A percentile compares a stretch with the other conserved stretches of the same genome.
Evolutionary conservation across 768 basidiomycete genomes (phyloP).

Genomic region (Russula ochroleuca): DNA sequence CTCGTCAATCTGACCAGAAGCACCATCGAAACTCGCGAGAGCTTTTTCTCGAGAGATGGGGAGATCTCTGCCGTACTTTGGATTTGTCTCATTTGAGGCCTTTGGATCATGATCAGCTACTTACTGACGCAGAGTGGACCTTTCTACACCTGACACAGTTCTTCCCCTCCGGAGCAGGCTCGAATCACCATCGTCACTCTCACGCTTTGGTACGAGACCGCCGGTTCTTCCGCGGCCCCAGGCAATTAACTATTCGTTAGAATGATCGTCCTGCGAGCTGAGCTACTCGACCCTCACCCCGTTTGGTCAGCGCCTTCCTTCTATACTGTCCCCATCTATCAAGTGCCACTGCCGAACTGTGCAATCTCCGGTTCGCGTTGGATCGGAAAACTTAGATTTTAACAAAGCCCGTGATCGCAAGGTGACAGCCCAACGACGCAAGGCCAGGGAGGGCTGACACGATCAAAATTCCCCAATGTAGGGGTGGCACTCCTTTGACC

Average conservation of each 20-base stretch:
- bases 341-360: not conserved
- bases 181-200: conserved; percentile 1
- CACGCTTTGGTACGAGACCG: not conserved
- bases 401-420: not conserved
- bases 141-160: too few relatives aligned
- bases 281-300: not conserved
- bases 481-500: too few relatives aligned
- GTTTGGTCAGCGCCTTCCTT: not conserved
- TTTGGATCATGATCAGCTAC: too few relatives aligned
- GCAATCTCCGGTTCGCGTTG: not conserved
- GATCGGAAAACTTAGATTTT: not conserved
- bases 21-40: too few relatives aligned
- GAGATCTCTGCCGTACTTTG: not conserved
- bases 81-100: not conserved
- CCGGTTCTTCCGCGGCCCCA: not conserved
- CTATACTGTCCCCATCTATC: not conserved
- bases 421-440: too few relatives aligned
- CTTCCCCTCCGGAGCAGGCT: conserved; percentile 3
- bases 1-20: too few relatives aligned
- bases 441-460: too few relatives aligned
- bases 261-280: not conserved
- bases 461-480: too few relatives aligned
- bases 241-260: not conserved
- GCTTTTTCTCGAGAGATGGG: not conserved
- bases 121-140: not conserved